A percentile compares a stretch with the other conserved stretches of the same genome.
These are phyloP conservation scores for Camellia lanceoleosa DNA, from an alignment of 148 eudicot genomes.

Conservation along the genomic window DNA sequence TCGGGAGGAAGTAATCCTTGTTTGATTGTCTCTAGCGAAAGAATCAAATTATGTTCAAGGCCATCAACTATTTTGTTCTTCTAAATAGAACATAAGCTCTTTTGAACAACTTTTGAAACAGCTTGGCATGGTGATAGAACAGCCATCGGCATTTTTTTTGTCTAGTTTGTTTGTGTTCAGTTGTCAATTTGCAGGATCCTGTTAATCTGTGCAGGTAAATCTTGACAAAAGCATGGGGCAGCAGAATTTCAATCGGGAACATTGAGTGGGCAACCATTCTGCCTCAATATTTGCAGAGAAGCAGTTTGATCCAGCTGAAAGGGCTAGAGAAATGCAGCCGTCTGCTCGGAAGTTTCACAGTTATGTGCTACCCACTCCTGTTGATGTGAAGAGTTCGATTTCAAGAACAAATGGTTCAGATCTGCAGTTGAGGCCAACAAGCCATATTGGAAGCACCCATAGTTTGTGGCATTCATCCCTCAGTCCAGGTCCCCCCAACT, in stretches of 20 bases:
- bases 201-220: conserved; percentile 45
- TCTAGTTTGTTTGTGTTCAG: background rate
- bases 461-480: conserved; percentile 64
- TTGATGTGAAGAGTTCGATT: conserved; percentile 54
- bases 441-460: conserved; percentile 26
- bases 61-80: background rate
- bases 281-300: conserved; percentile 49
- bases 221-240: conserved; percentile 46
- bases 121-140: background rate
- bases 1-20: background rate
- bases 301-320: conserved; percentile 61
- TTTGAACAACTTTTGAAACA: background rate
- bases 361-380: conserved; percentile 85
- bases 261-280: conserved; percentile 50
- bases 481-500: conserved; percentile 44
- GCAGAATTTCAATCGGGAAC: conserved; percentile 39
- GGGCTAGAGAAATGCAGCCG: conserved; percentile 42
- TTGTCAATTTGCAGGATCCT: background rate
- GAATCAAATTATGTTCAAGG: background rate
- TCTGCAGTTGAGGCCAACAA: conserved; percentile 40
- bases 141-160: background rate
- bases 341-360: conserved; percentile 56
- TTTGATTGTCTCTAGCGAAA: background rate
- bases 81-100: background rate
- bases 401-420: conserved; percentile 45